These are phyloP conservation scores for Lactifluus echinatus DNA, from an alignment of 768 basidiomycete genomes.

Conservation along the genomic window DNA sequence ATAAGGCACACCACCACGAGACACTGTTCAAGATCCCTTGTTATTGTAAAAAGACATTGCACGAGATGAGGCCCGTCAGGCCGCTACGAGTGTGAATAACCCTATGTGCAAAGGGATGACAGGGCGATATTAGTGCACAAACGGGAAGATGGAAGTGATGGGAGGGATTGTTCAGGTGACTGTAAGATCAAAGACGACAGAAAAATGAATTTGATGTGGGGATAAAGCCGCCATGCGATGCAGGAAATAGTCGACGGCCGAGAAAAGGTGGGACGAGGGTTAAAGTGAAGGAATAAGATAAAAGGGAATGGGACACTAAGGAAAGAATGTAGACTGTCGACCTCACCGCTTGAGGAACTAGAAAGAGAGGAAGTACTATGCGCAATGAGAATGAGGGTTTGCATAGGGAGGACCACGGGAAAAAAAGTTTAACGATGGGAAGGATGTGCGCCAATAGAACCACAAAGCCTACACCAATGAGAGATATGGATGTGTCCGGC, in stretches of 20 bases:
- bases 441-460: constrained; percentile 19
- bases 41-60: constrained; percentile 21
- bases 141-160: constrained; percentile 17
- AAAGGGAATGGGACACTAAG: constrained; percentile 45
- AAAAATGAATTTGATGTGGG: constrained; percentile 11
- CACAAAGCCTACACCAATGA: constrained; percentile 21
- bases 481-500: constrained; percentile 14
- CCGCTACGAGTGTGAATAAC: constrained; percentile 20
- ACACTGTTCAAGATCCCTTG: constrained; percentile 21
- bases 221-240: constrained; percentile 28
- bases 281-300: constrained; percentile 81
- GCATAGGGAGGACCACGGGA: constrained; percentile 26
- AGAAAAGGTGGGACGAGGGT: constrained; percentile 31
- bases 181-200: constrained; percentile 16
- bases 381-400: constrained; percentile 49
- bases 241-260: constrained; percentile 30
- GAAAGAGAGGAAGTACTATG: constrained; percentile 40
- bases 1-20: not conserved
- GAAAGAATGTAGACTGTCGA: constrained; percentile 44
- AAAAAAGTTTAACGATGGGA: constrained; percentile 19
- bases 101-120: constrained; percentile 19
- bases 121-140: constrained; percentile 21
- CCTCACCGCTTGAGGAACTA: constrained; percentile 43
- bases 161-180: constrained; percentile 21
- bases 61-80: constrained; percentile 22